Conservation (phyloP, 441 rosid species). For the Flueggea neowawraea region DNA sequence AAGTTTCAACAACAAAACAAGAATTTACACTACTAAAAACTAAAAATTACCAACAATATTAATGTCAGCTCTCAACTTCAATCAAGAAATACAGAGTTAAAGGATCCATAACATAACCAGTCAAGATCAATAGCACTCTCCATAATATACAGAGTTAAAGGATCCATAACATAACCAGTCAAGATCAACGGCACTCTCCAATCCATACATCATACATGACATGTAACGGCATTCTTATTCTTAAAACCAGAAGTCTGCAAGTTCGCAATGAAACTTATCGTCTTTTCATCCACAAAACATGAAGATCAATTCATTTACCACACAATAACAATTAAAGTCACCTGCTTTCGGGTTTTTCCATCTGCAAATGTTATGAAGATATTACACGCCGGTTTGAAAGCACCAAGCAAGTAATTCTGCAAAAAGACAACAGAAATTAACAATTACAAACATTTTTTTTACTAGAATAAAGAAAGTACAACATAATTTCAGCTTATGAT, state of each 20-base stretch:
- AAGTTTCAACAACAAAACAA: neutral
- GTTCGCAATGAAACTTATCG: too few species aligned
- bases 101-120: too few species aligned
- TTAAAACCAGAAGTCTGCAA: too few species aligned
- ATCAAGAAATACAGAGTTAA: too few species aligned
- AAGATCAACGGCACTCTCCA: neutral
- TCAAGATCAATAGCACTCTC: too few species aligned
- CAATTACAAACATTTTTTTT: neutral
- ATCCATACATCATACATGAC: too few species aligned
- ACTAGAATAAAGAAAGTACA: neutral
- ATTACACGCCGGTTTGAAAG: conserved; percentile 92
- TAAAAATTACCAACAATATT: too few species aligned
- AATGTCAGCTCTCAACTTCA: too few species aligned
- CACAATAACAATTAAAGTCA: too few species aligned
- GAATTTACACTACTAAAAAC: too few species aligned
- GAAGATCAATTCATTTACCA: neutral
- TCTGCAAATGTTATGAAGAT: conserved; percentile 69
- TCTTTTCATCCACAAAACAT: neutral
- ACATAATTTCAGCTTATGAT: neutral
- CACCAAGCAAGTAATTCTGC: conserved; percentile 95
- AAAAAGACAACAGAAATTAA: conserved; percentile 4
- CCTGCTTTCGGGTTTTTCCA: conserved; percentile 92
- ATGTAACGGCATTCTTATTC: neutral
- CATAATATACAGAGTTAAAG: too few species aligned
- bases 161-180: too few species aligned